Evolutionary conservation across 75 land plant genomes (phyloP), one percentile per base, ranked within the genome.

Genomic region (Ceratopteris richardii): DNA sequence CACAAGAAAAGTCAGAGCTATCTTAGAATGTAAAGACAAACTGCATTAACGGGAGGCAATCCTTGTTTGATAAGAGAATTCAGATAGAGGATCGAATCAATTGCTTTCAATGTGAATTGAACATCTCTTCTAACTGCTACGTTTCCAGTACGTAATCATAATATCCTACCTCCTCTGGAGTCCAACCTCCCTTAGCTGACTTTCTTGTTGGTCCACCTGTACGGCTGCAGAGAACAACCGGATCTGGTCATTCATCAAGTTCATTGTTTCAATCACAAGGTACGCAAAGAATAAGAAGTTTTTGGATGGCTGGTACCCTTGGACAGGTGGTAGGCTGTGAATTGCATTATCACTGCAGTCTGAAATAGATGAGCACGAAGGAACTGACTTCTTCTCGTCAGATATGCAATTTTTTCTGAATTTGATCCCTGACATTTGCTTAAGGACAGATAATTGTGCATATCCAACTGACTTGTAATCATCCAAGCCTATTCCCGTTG

Each of bases 121-220:
- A n/a, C n/a, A n/a, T n/a, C n/a, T n/a, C n/a, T n/a, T n/a, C n/a
- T n/a, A n/a, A n/a, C n/a, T n/a, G n/a, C n/a, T n/a, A n/a, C n/a
- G n/a, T n/a, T n/a, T n/a, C n/a, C n/a, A n/a, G n/a, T n/a, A n/a
- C n/a, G n/a, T n/a, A n/a, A n/a, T n/a, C n/a, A n/a, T n/a, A n/a
- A 31, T 18, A n/a, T 26, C 18, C 57, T 60, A 81, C 89, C 79
- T 85, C 89, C 61, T 81, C 89, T 13, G 82, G 19, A 22, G 89
- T 85, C 89, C 89, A 85, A 26, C 76, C 76, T 23, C 89, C 89
- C 51, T 80, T 85, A 26, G 89, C 71, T 14, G 89, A 85, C 28
- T 81, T 71, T 46, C 89, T 72, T 51, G 84, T 77, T 37, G 89
- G 89, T 1, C 89, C 89, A 63, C 76, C 70, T 11, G 73, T 81